Percentiles rank a stretch among this genome's conserved stretches.
Evolutionary conservation across 805 yeast species (phyloP).

Genomic region (Candida silvatica): DNA sequence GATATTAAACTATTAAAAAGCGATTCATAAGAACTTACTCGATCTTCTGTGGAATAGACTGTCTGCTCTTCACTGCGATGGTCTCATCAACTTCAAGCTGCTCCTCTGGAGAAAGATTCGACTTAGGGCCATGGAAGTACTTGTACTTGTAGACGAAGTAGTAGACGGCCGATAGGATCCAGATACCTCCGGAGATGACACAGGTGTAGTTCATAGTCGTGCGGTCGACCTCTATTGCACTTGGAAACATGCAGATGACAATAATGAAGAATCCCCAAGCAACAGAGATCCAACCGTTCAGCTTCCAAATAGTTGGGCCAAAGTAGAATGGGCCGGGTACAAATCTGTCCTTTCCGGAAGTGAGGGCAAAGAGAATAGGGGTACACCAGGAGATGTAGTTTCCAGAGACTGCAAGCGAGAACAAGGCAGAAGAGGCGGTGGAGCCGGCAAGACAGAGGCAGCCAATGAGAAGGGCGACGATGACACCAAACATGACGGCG

Average conservation of each 20-base stretch:
- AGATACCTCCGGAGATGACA: constrained; percentile 47
- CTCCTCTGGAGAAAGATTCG: constrained; percentile 10
- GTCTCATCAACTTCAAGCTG: constrained; percentile 7
- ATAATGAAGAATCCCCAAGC: constrained; percentile 45
- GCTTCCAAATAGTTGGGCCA: constrained; percentile 38
- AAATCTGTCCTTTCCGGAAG: constrained; percentile 41
- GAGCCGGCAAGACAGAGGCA: constrained; percentile 48
- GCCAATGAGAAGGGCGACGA: constrained; percentile 44
- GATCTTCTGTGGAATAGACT: too few species aligned
- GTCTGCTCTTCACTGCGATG: too few species aligned
- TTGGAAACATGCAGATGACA: constrained; percentile 56
- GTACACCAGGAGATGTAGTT: constrained; percentile 55
- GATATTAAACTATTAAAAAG: too few species aligned
- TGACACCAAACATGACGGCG: constrained; percentile 49
- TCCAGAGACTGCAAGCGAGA: constrained; percentile 55
- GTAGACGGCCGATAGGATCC: constrained; percentile 42
- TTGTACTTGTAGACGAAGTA: constrained; percentile 42
- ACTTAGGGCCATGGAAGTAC: constrained; percentile 44
- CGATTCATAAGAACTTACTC: too few species aligned
- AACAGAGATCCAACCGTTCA: constrained; percentile 37
- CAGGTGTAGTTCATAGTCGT: constrained; percentile 54
- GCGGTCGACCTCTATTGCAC: constrained; percentile 28
- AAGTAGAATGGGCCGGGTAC: constrained; percentile 61
- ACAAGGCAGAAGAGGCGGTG: constrained; percentile 60
- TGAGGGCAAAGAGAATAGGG: constrained; percentile 47